These are phyloP conservation scores for Kitagawia praeruptora DNA, from an alignment of 129 eudicot genomes.

Conservation along the genomic window DNA sequence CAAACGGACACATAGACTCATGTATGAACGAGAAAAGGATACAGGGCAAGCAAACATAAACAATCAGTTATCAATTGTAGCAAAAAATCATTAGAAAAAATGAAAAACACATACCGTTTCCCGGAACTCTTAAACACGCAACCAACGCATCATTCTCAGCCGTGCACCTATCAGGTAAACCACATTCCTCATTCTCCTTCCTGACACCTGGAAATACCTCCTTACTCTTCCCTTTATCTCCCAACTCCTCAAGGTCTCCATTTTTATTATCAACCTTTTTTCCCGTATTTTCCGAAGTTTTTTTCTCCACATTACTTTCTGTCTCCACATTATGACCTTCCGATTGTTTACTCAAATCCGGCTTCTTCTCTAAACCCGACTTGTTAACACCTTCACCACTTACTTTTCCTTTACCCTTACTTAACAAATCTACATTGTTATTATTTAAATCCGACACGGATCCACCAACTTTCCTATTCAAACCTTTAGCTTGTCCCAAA, in stretches of 20 bases:
- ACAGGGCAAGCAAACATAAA: background rate
- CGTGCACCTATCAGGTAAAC: conserved; percentile 59
- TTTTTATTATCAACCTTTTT: conserved; percentile 27
- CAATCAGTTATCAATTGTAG: background rate
- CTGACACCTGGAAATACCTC: conserved; percentile 19
- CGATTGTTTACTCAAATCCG: conserved; percentile 18
- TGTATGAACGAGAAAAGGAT: background rate
- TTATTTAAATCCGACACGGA: conserved; percentile 15
- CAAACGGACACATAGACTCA: background rate
- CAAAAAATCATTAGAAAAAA: background rate
- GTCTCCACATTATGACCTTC: conserved; percentile 20
- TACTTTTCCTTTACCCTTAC: conserved; percentile 24
- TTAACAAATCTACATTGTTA: conserved; percentile 16
- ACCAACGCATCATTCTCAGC: conserved; percentile 44
- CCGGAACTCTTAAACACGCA: conserved; percentile 89
- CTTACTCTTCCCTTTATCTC: conserved; percentile 14
- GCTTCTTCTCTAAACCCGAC: conserved; percentile 5
- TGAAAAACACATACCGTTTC: conserved; percentile 47
- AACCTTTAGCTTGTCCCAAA: conserved; percentile 12
- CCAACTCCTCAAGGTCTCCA: conserved; percentile 17
- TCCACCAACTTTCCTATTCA: conserved; percentile 22
- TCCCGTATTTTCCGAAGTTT: background rate
- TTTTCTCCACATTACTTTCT: conserved; percentile 18
- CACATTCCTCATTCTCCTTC: conserved; percentile 64
- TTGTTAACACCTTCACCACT: conserved; percentile 15